Conservation (phyloP, 768 basidiomycete genomes). For the Lactarius quietus region DNA sequence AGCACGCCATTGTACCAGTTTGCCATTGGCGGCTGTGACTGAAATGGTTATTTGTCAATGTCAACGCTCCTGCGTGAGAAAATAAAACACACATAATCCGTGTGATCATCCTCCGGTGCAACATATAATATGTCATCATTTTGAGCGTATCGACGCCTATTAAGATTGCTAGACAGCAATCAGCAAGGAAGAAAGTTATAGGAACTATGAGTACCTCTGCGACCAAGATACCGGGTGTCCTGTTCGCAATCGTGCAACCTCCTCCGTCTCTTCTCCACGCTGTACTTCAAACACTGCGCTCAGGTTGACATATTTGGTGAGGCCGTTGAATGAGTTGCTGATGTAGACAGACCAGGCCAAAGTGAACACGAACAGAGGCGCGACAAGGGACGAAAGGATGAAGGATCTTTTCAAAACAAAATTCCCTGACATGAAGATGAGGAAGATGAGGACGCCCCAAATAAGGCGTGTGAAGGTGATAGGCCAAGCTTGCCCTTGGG, state of each 20-base stretch:
- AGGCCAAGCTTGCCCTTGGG: slow-evolving; percentile 96
- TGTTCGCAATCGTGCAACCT: slow-evolving; percentile 65
- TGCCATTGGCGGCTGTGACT: slow-evolving; percentile 97
- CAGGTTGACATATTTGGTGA: slow-evolving; percentile 81
- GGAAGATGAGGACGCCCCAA: slow-evolving; percentile 90
- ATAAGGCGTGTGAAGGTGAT: slow-evolving; percentile 90
- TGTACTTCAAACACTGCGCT: slow-evolving; percentile 88
- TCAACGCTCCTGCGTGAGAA: neutral
- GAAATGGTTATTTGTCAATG: slow-evolving; percentile 20
- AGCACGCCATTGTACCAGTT: slow-evolving; percentile 92
- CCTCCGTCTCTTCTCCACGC: slow-evolving; percentile 81
- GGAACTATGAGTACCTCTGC: slow-evolving; percentile 58
- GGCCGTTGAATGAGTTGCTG: slow-evolving; percentile 57
- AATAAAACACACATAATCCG: slow-evolving; percentile 66
- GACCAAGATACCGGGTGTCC: slow-evolving; percentile 88
- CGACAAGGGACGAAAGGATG: slow-evolving; percentile 57
- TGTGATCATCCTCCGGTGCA: slow-evolving; percentile 89
- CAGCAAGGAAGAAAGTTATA: slow-evolving; percentile 1
- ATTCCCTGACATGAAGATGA: slow-evolving; percentile 95
- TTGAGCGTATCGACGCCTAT: slow-evolving; percentile 81
- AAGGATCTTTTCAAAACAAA: slow-evolving; percentile 70
- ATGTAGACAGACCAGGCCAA: slow-evolving; percentile 80
- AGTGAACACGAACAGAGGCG: slow-evolving; percentile 74
- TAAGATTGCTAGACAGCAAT: slow-evolving; percentile 59
- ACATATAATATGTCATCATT: slow-evolving; percentile 95